Evolutionary conservation across 2,329 filamentous ascomycete species (phyloP), one percentile per base, ranked within the genome.

Genomic region (Xylariales sp.): DNA sequence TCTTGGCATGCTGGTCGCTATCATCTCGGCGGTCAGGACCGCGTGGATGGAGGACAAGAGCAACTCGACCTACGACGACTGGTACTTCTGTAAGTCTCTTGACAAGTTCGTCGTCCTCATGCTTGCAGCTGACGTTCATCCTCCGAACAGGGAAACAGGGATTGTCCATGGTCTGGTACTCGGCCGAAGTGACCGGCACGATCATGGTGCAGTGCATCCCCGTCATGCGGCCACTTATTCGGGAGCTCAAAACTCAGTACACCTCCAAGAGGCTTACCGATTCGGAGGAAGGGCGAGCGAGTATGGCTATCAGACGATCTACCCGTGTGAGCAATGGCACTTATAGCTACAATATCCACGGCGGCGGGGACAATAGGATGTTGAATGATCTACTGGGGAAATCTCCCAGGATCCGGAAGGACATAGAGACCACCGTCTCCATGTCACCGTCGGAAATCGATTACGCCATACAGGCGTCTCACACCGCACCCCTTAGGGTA

Each of bases 41-140:
- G 54, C 57, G 25, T 75, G 71, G 71, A 73, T 72, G 46, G 65
- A 69, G n/a, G 55, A 64, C 16, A 65, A 68, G 24, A 70, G 74
- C 50, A 52, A 53, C 5, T 28, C 32, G 15, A 19, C 21, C 15
- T 60, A 65, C n/a, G 68, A 74, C 33, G 55, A 61, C 24, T 65
- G 58, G 50, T 73, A 73, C 46, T 73, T 72, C 45, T 74, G 65
- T 61, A 51, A 43, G 56, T 50, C 10, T 2, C 9, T 15, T 28
- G 7, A 15, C 11, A 8, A 3, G 15, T 15, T 15, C 25, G n/a
- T 28, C 25, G 25, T n/a, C 25, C 25, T n/a, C n/a, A 28, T 28
- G 25, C 25, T 8, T 8, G 8, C 8, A 8, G 24, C n/a, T 27
- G 24, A 27, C n/a, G 24, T 27, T 27, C n/a, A 27, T n/a, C n/a